Evolutionary conservation across 2,329 filamentous ascomycete genomes (phyloP).

Genomic region (Penicillium fuscoglaucum): DNA sequence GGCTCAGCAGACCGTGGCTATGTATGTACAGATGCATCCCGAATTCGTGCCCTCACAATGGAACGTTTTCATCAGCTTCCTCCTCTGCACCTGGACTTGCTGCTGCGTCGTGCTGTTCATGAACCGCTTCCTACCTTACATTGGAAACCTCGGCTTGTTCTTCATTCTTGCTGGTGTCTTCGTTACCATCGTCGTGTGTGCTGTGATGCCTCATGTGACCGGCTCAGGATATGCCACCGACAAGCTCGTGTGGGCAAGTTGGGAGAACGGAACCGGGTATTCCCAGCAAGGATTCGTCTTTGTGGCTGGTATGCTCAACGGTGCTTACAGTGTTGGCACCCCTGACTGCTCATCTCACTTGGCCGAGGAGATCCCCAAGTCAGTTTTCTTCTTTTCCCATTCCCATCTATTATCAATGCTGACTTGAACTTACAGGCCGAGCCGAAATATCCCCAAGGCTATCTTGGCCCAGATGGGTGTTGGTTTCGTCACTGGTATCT

Average conservation of each 20-base stretch:
- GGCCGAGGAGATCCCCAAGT: constrained; percentile 62
- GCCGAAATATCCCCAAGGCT: constrained; percentile 52
- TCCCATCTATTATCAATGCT: constrained; percentile 7
- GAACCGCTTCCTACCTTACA: constrained; percentile 54
- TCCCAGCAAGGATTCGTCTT: constrained; percentile 62
- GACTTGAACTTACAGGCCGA: constrained; percentile 29
- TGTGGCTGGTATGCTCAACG: constrained; percentile 66
- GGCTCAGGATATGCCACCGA: constrained; percentile 48
- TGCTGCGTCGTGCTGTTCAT: constrained; percentile 56
- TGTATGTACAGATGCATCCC: constrained; percentile 61
- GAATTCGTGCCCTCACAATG: constrained; percentile 54
- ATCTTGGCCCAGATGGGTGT: constrained; percentile 51
- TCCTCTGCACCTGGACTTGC: constrained; percentile 57
- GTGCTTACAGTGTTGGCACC: constrained; percentile 66
- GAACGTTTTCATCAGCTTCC: constrained; percentile 61
- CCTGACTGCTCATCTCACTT: constrained; percentile 66
- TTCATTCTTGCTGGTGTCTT: constrained; percentile 56
- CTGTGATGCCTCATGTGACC: constrained; percentile 54
- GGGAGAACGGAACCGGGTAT: constrained; percentile 51
- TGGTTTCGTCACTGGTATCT: constrained; percentile 50
- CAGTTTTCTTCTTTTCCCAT: constrained; percentile 2
- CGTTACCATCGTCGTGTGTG: constrained; percentile 55
- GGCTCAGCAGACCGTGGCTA: constrained; percentile 60
- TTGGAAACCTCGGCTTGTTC: constrained; percentile 58
- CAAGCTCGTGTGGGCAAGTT: constrained; percentile 56